Percentiles rank a stretch among this genome's conserved stretches.
phyloP scores from a whole-genome alignment of 768 basidiomycete genomes.

The Boletus sp. region DNA sequence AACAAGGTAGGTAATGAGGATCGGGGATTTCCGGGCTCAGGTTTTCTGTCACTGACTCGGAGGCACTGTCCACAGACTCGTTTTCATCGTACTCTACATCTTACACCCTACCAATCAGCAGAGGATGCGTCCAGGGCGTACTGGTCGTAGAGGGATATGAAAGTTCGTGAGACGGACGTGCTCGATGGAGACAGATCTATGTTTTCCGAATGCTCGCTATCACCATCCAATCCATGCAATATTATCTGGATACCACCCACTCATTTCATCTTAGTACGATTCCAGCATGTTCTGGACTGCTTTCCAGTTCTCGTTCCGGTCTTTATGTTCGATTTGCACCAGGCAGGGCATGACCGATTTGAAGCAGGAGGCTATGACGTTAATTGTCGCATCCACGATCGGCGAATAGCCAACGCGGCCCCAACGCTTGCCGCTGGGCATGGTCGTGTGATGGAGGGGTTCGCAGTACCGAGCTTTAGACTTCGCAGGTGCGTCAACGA shows the following conservation, averaged over 20 bases:
- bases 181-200: neutral
- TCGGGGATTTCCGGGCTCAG: too few relatives aligned
- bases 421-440: slow-evolving; percentile 7
- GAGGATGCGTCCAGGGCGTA: too few relatives aligned
- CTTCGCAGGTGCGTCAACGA: slow-evolving; percentile 9
- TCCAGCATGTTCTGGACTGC: slow-evolving; percentile 6
- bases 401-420: slow-evolving; percentile 20
- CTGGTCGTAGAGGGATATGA: too few relatives aligned
- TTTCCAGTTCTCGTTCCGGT: slow-evolving; percentile 3
- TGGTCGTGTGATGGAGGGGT: neutral
- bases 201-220: neutral
- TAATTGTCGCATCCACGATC: neutral
- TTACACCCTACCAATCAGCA: too few relatives aligned
- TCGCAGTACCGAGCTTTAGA: slow-evolving; percentile 17
- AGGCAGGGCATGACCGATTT: slow-evolving; percentile 14
- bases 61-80: too few relatives aligned
- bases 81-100: too few relatives aligned
- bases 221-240: too few relatives aligned
- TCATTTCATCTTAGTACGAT: neutral
- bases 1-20: too few relatives aligned
- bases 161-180: too few relatives aligned
- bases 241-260: neutral
- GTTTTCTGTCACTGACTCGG: too few relatives aligned
- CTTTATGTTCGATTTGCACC: neutral
- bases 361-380: slow-evolving; percentile 10